Evolutionary conservation across 2,329 filamentous ascomycete genomes (phyloP).

Genomic region (Verticillium nonalfalfae): DNA sequence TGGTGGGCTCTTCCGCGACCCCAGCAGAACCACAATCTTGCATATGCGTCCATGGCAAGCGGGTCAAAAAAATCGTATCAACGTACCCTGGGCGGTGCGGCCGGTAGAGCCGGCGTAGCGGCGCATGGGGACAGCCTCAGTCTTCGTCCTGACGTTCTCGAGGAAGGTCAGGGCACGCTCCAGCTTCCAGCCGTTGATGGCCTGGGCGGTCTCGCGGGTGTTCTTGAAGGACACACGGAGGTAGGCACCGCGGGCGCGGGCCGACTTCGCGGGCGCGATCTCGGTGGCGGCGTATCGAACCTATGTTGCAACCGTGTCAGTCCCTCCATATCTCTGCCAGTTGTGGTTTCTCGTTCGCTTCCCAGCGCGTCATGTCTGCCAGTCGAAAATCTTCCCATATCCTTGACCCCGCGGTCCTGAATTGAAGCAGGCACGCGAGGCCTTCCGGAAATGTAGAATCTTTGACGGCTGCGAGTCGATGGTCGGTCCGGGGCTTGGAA

Average conservation of each 20-base stretch:
- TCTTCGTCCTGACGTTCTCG: slow-evolving; percentile 95
- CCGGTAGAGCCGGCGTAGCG: slow-evolving; percentile 94
- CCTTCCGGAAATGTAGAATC: background rate
- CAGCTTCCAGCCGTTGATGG: slow-evolving; percentile 99
- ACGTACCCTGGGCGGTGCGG: slow-evolving; percentile 95
- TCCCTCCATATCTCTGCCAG: background rate
- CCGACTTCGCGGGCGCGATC: slow-evolving; percentile 85
- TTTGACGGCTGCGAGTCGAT: background rate
- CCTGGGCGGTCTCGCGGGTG: slow-evolving; percentile 98
- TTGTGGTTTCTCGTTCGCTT: background rate
- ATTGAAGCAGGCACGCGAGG: background rate
- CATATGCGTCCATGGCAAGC: background rate
- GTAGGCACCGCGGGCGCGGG: slow-evolving; percentile 96
- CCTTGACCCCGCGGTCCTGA: background rate
- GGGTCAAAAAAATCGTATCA: background rate
- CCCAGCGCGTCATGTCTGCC: background rate
- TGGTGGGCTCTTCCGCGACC: background rate
- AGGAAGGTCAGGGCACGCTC: slow-evolving; percentile 93
- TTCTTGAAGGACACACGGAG: slow-evolving; percentile 99
- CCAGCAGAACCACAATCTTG: background rate
- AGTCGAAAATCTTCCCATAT: slow-evolving; percentile 1
- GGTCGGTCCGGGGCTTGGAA: slow-evolving; percentile 9
- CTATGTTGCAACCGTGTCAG: slow-evolving; percentile 35
- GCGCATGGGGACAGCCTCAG: slow-evolving; percentile 97
- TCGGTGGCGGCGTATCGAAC: slow-evolving; percentile 94